Evolutionary conservation across 805 yeast species (phyloP).

Genomic region (Metschnikowia anglica): DNA sequence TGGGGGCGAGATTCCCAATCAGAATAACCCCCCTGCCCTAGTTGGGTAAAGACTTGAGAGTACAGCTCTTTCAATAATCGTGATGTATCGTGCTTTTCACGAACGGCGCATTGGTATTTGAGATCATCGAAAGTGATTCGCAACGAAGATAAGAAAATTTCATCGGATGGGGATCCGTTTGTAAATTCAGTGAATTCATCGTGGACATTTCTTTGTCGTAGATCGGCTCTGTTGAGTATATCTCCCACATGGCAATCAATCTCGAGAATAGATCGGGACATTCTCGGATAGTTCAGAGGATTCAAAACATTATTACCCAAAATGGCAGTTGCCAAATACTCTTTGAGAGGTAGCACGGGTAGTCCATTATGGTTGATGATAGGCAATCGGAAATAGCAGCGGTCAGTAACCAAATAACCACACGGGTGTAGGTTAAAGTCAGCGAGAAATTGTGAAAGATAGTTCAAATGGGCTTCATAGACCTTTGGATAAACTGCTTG

Average conservation of each 20-base stretch:
- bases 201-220: constrained; percentile 51
- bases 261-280: constrained; percentile 66
- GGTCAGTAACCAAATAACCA: constrained; percentile 59
- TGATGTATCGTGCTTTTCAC: constrained; percentile 26
- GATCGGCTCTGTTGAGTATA: constrained; percentile 53
- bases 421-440: constrained; percentile 88
- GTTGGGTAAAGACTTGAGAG: constrained; percentile 17
- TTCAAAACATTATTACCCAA: constrained; percentile 32
- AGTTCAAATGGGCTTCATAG: constrained; percentile 82
- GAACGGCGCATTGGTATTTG: constrained; percentile 45
- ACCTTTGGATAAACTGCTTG: constrained; percentile 12
- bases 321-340: constrained; percentile 22
- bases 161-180: constrained; percentile 12
- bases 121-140: constrained; percentile 61
- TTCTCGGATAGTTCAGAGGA: constrained; percentile 42
- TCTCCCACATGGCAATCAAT: constrained; percentile 63
- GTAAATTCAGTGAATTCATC: constrained; percentile 44
- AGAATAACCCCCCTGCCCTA: constrained; percentile 17
- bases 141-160: constrained; percentile 46
- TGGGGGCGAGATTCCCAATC: constrained; percentile 17
- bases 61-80: constrained; percentile 19
- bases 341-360: constrained; percentile 15
- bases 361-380: constrained; percentile 25
- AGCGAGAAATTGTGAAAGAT: constrained; percentile 67
- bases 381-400: constrained; percentile 59